Percentiles rank a stretch among this genome's conserved stretches.
These are phyloP conservation scores for Lotmaria passim DNA, from an alignment of 208 protist genomes.

Conservation along the genomic window DNA sequence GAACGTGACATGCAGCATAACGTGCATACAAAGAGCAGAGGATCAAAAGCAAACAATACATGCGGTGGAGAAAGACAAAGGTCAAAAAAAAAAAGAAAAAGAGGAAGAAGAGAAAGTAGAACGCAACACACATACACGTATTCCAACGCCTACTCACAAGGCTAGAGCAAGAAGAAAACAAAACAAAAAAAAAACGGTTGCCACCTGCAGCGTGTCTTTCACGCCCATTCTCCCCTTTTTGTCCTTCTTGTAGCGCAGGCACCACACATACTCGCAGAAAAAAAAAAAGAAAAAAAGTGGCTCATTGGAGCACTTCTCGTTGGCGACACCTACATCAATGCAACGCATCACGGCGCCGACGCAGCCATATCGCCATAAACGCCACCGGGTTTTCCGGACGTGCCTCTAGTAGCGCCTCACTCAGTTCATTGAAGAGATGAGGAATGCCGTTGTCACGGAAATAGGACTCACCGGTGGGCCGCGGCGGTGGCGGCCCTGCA, in stretches of 20 bases:
- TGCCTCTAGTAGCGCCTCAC: conserved; percentile 46
- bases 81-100: background rate
- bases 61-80: too few species aligned
- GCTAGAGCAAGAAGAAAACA: background rate
- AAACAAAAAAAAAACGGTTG: background rate
- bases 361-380: conserved; percentile 70
- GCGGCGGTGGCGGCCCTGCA: background rate
- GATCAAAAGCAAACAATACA: too few species aligned
- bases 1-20: too few species aligned
- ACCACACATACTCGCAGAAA: background rate
- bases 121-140: background rate
- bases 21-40: too few species aligned
- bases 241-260: too few species aligned
- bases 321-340: background rate
- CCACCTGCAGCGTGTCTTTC: too few species aligned
- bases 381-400: conserved; percentile 57
- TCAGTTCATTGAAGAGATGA: conserved; percentile 66
- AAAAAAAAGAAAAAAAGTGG: background rate
- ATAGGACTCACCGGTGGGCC: conserved; percentile 18
- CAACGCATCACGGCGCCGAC: conserved; percentile 29
- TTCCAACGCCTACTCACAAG: too few species aligned
- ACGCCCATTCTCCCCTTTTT: too few species aligned
- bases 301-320: background rate
- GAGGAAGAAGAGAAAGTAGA: background rate
- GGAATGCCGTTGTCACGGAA: conserved; percentile 41